Conservation (phyloP, 495 filamentous ascomycete species). For the Penicillium canariense region DNA sequence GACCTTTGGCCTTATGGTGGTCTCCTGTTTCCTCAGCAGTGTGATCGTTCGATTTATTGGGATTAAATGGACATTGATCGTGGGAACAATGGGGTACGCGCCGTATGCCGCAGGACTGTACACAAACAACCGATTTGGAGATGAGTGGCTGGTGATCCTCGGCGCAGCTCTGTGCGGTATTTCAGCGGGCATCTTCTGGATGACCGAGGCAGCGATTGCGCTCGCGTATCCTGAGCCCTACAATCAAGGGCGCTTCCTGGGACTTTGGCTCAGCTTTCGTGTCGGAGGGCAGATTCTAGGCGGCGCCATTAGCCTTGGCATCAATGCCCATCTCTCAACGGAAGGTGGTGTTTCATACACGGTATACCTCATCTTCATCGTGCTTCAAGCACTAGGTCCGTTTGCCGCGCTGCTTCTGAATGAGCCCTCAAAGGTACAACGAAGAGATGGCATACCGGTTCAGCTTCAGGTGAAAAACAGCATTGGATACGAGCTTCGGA, state of each 20-base stretch:
- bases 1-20: conserved; percentile 64
- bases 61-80: conserved; percentile 61
- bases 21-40: conserved; percentile 58
- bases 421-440: conserved; percentile 51
- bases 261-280: conserved; percentile 62
- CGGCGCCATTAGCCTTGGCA: conserved; percentile 59
- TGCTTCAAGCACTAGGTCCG: conserved; percentile 56
- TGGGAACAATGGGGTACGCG: conserved; percentile 65
- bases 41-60: conserved; percentile 57
- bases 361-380: conserved; percentile 61
- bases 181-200: conserved; percentile 66
- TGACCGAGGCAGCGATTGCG: conserved; percentile 63
- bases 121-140: conserved; percentile 62
- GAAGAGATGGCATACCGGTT: conserved; percentile 54
- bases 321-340: conserved; percentile 52
- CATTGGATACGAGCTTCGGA: conserved; percentile 50
- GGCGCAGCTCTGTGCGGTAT: conserved; percentile 65
- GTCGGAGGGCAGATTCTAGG: conserved; percentile 62
- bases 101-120: conserved; percentile 65
- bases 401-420: conserved; percentile 55
- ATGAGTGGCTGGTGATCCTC: conserved; percentile 60
- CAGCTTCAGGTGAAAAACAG: conserved; percentile 46
- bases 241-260: conserved; percentile 58
- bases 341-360: conserved; percentile 61
- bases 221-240: conserved; percentile 62